phyloP scores from a whole-genome alignment of 139 green algal species.

The Pleodorina starrii region DNA sequence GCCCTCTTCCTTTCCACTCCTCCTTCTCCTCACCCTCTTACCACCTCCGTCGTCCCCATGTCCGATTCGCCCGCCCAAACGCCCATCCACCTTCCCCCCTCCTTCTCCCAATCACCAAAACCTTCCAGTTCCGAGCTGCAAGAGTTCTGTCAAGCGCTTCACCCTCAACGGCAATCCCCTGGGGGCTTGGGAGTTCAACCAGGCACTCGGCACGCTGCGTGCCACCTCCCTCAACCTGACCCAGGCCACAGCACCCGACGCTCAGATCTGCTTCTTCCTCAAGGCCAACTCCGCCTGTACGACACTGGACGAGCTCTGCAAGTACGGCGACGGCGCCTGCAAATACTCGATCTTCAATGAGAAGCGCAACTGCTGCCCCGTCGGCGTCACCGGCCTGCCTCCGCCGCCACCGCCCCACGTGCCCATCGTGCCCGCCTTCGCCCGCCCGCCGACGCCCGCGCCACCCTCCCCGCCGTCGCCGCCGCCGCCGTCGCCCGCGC shows the following conservation, averaged over 20 bases:
- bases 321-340: neutral
- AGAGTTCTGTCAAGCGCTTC: neutral
- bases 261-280: constrained; percentile 3
- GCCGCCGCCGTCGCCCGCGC: neutral
- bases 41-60: no score
- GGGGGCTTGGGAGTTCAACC: neutral
- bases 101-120: no score
- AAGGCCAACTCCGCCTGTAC: neutral
- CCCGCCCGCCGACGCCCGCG: neutral
- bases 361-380: constrained; percentile 30
- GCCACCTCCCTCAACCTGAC: neutral
- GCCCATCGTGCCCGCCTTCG: neutral
- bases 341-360: constrained; percentile 27
- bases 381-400: neutral
- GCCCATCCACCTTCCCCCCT: no score
- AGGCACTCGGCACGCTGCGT: neutral
- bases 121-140: neutral
- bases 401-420: neutral
- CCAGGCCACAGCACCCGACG: neutral
- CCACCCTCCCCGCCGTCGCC: neutral
- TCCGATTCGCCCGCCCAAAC: no score
- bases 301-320: neutral
- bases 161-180: neutral
- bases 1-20: no score
- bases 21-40: no score